Percentiles rank a stretch among this genome's conserved stretches.
phyloP scores from a whole-genome alignment of 2,329 filamentous ascomycete species.

The Fulvia fulva region DNA sequence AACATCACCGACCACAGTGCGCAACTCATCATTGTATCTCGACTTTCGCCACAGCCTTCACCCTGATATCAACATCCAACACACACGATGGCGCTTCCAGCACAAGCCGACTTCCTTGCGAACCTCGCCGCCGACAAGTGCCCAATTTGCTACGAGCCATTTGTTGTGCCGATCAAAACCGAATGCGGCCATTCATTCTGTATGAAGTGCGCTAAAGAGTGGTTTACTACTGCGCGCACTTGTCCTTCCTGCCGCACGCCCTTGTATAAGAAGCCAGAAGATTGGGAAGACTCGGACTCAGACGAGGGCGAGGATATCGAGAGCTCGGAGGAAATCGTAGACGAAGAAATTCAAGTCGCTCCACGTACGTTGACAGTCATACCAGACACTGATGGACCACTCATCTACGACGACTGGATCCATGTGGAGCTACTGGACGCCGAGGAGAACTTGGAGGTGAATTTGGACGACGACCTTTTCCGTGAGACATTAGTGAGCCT shows the following conservation, averaged over 20 bases:
- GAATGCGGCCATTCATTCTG: neutral
- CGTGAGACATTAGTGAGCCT: neutral
- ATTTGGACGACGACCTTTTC: neutral
- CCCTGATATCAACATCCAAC: neutral
- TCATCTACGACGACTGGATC: neutral
- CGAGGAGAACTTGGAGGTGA: neutral
- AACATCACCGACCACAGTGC: too few relatives aligned
- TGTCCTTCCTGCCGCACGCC: neutral
- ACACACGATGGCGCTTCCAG: neutral
- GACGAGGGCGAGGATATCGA: neutral
- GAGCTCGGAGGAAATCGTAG: neutral
- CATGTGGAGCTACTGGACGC: neutral
- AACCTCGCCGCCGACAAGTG: neutral
- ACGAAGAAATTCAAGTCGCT: neutral
- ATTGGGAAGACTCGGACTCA: neutral
- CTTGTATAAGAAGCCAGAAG: neutral
- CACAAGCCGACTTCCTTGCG: neutral
- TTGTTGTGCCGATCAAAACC: neutral
- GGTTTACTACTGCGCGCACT: neutral
- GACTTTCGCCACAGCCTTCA: neutral
- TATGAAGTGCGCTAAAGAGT: neutral
- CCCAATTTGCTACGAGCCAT: neutral
- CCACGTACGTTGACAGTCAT: neutral
- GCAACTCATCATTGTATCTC: neutral
- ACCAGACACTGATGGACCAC: neutral